Evolutionary conservation across 805 yeast species (phyloP), one percentile per base, ranked within the genome.

Genomic region (Lachancea sp.): DNA sequence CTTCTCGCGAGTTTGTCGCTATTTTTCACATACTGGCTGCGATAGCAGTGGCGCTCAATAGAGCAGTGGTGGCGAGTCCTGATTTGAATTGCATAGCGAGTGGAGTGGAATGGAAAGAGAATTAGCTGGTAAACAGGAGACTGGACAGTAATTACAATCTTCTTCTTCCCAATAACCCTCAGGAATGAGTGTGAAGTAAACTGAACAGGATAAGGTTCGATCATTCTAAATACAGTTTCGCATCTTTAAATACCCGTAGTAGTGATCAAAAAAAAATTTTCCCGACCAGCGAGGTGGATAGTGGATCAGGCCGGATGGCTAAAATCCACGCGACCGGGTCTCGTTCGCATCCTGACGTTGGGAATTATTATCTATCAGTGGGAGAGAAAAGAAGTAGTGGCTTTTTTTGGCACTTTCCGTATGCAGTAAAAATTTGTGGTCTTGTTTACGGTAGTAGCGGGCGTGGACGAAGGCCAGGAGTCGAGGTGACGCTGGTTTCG

Each of bases 21-120:
- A n/a, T n/a, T n/a, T n/a, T n/a, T n/a, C 11, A 43, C 46, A 43
- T 43, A 43, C 46, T 33, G 29, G 46, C 46, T 36, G 45, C 45
- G 29, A 34, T 25, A 11, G 42, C 46, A 33, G 46, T 29, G 20
- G 43, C 43, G 13, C 40, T 41, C 36, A 43, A 26, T 8, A 43
- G 35, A 23, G 43, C 41, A 19, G 41, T 43, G 17, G 43, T 21
- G 34, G 43, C 37, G 19, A 43, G 38, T 29, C 43, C 41, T 33
- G 42, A 39, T 29, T 40, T 43, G 43, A 36, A 29, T 43, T 43
- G 46, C 46, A 43, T 43, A 36, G 45, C 45, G 45, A 42, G 28
- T 13, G 42, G 24, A 34, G 16, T 17, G 21, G 12, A 17, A 12
- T 16, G 26, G 28, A 33, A 22, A 33, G 13, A 28, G 19, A 28